Evolutionary conservation across 257 asterid species (phyloP).

Genomic region (Nicotiana sylvestris): DNA sequence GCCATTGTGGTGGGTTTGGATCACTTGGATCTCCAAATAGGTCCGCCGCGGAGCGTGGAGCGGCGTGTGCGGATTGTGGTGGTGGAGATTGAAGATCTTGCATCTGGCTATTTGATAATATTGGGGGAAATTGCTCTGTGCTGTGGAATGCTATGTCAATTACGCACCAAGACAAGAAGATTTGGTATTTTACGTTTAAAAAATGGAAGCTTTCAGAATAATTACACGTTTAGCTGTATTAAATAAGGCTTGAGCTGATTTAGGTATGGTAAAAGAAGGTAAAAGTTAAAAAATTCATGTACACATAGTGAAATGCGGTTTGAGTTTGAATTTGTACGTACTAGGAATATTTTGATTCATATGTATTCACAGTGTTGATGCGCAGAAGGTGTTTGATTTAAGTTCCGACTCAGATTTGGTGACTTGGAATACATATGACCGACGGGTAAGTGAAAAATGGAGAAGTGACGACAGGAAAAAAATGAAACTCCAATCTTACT

Average conservation of each 20-base stretch:
- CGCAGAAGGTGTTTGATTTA: constrained; percentile 32
- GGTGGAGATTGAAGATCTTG: constrained; percentile 52
- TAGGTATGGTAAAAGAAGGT: constrained; percentile 24
- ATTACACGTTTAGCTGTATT: constrained; percentile 29
- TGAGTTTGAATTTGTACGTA: constrained; percentile 28
- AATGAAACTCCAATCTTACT: too few relatives aligned
- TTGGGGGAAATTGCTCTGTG: background rate
- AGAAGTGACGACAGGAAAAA: background rate
- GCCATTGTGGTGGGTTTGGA: constrained; percentile 72
- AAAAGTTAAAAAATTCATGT: constrained; percentile 16
- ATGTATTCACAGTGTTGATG: constrained; percentile 20
- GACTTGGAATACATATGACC: constrained; percentile 35
- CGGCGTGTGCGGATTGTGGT: constrained; percentile 1
- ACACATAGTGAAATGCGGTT: constrained; percentile 21
- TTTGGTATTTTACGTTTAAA: constrained; percentile 29
- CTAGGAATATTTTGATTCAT: constrained; percentile 25
- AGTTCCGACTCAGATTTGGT: constrained; percentile 30
- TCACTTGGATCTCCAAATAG: constrained; percentile 89
- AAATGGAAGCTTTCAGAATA: constrained; percentile 25
- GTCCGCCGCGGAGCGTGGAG: constrained; percentile 79
- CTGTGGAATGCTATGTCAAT: constrained; percentile 20
- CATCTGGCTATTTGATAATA: background rate
- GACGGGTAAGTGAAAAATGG: constrained; percentile 34
- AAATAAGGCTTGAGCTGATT: constrained; percentile 31
- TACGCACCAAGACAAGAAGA: constrained; percentile 21